A percentile compares a stretch with the other conserved stretches of the same genome.
These are phyloP conservation scores for Suillus plorans DNA, from an alignment of 768 basidiomycete species.

Conservation along the genomic window DNA sequence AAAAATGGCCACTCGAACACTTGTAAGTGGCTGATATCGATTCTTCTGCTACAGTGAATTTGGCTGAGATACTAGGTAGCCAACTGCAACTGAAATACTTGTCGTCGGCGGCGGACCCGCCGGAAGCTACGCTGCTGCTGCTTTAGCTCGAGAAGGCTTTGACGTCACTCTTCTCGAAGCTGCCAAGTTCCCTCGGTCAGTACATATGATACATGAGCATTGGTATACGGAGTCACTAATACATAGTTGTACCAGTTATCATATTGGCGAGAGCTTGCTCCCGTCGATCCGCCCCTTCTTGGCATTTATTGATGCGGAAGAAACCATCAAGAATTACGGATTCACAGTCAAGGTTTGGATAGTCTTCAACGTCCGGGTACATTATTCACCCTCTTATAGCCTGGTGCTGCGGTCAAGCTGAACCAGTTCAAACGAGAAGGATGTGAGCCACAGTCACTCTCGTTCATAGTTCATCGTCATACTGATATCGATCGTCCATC, in stretches of 20 bases:
- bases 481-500: neutral
- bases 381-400: slow-evolving; percentile 31
- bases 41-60: neutral
- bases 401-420: slow-evolving; percentile 65
- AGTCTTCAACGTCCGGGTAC: neutral
- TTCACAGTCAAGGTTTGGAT: slow-evolving; percentile 46
- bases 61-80: neutral
- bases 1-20: neutral
- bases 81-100: slow-evolving; percentile 13
- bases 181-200: slow-evolving; percentile 49
- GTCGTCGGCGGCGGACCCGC: slow-evolving; percentile 48
- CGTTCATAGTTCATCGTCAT: neutral
- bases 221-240: neutral
- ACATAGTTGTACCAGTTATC: slow-evolving; percentile 38
- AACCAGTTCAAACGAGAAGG: slow-evolving; percentile 66
- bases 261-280: slow-evolving; percentile 60
- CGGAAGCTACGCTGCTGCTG: slow-evolving; percentile 56
- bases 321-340: slow-evolving; percentile 47
- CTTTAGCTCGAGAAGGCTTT: slow-evolving; percentile 55
- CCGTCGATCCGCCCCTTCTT: slow-evolving; percentile 61
- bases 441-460: slow-evolving; percentile 38
- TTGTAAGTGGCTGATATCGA: neutral
- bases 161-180: slow-evolving; percentile 54
- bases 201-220: slow-evolving; percentile 48
- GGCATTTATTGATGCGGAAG: slow-evolving; percentile 57